Evolutionary conservation across 2,329 filamentous ascomycete genomes (phyloP).

Genomic region (Periconia macrospinosa): DNA sequence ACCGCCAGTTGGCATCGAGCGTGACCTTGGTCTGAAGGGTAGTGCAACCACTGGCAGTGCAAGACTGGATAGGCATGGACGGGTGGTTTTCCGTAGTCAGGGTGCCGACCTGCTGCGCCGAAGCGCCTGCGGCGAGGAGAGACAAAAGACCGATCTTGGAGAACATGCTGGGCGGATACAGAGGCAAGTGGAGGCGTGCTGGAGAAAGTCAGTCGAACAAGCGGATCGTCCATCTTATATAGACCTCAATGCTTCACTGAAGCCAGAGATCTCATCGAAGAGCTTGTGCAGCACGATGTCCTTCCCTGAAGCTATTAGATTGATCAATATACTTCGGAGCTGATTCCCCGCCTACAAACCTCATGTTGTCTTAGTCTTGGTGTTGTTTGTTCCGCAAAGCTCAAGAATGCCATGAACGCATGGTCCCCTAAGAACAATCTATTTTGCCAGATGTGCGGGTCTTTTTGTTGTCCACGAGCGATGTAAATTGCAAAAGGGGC

Average conservation of each 20-base stretch:
- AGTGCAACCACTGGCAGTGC: slow-evolving; percentile 56
- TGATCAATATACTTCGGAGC: slow-evolving; percentile 11
- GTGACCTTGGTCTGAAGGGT: slow-evolving; percentile 57
- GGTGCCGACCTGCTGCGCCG: slow-evolving; percentile 57
- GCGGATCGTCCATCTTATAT: slow-evolving; percentile 5
- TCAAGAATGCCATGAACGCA: slow-evolving; percentile 1
- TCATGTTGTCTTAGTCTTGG: neutral
- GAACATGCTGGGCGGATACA: slow-evolving; percentile 30
- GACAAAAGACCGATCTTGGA: slow-evolving; percentile 50
- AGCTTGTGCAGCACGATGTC: neutral
- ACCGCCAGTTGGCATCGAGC: slow-evolving; percentile 62
- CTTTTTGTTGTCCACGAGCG: neutral
- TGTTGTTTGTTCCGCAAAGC: slow-evolving; percentile 5
- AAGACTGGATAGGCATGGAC: slow-evolving; percentile 56
- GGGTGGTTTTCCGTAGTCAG: slow-evolving; percentile 56
- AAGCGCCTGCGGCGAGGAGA: slow-evolving; percentile 47
- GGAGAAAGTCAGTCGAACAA: neutral
- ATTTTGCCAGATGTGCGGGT: slow-evolving; percentile 2
- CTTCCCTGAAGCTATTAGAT: neutral
- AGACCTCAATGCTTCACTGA: neutral
- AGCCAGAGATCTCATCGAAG: neutral
- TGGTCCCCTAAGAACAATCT: slow-evolving; percentile 6
- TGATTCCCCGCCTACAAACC: slow-evolving; percentile 5
- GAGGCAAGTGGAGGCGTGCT: neutral
- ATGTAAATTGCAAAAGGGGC: slow-evolving; percentile 7